Evolutionary conservation across 306 rosid species (phyloP).

Genomic region (Morella rubra): DNA sequence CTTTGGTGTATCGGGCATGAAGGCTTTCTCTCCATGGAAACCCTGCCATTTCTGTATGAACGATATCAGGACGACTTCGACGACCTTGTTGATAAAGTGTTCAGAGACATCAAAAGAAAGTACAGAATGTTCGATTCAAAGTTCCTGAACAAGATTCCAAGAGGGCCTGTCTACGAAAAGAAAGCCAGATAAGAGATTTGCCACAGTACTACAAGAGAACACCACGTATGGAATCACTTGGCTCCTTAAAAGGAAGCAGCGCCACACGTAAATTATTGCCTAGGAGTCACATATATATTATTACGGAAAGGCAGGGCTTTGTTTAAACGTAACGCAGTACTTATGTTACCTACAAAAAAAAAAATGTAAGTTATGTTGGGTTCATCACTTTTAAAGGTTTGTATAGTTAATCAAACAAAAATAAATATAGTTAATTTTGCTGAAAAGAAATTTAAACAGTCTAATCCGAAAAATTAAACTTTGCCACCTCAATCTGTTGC

Average conservation of each 20-base stretch:
- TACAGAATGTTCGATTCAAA: conserved; percentile 47
- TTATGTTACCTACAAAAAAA: too few relatives aligned
- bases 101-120: conserved; percentile 41
- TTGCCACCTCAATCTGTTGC: too few relatives aligned
- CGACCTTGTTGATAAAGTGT: conserved; percentile 35
- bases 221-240: too few relatives aligned
- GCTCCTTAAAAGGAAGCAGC: too few relatives aligned
- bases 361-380: too few relatives aligned
- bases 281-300: conserved; percentile 3
- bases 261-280: too few relatives aligned
- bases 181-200: conserved; percentile 39
- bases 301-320: neutral
- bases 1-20: conserved; percentile 25
- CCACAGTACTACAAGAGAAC: too few relatives aligned
- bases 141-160: conserved; percentile 72
- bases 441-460: too few relatives aligned
- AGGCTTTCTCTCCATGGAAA: conserved; percentile 58
- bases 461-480: too few relatives aligned
- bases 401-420: too few relatives aligned
- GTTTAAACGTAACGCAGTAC: neutral
- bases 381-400: too few relatives aligned
- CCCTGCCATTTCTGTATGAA: conserved; percentile 67
- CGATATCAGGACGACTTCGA: conserved; percentile 58
- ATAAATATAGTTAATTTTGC: too few relatives aligned
- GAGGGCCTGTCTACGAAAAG: conserved; percentile 71